These are phyloP conservation scores for Nyssa sinensis DNA, from an alignment of 148 eudicot genomes.

Conservation along the genomic window DNA sequence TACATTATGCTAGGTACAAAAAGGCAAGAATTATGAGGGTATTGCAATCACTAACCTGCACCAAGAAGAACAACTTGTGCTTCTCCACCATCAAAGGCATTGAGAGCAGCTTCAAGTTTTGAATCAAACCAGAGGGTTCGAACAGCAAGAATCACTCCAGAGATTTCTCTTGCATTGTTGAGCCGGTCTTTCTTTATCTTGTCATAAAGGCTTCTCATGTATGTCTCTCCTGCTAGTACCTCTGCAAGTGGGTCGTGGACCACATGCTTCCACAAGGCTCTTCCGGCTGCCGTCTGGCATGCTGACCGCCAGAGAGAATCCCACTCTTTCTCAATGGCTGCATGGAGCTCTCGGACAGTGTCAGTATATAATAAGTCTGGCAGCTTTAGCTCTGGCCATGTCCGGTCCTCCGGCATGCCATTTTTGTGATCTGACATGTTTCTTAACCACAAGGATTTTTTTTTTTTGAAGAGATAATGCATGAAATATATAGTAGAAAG, in stretches of 20 bases:
- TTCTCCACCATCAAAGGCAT: constrained; percentile 45
- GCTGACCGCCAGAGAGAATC: constrained; percentile 60
- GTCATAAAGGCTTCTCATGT: constrained; percentile 63
- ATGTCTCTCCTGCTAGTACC: constrained; percentile 77
- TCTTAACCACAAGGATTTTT: background rate
- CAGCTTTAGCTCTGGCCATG: constrained; percentile 65
- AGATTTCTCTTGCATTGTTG: constrained; percentile 68
- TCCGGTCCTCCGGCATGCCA: constrained; percentile 27
- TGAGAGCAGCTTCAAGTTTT: constrained; percentile 70
- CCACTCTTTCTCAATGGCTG: constrained; percentile 63
- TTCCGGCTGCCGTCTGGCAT: constrained; percentile 91
- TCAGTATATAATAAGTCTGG: constrained; percentile 45
- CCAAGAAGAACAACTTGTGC: constrained; percentile 87
- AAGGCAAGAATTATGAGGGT: background rate
- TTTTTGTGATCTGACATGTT: constrained; percentile 47
- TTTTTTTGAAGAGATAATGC: constrained; percentile 30
- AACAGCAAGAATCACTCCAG: constrained; percentile 93
- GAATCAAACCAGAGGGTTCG: constrained; percentile 90
- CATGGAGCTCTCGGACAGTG: constrained; percentile 47
- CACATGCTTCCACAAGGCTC: constrained; percentile 91
- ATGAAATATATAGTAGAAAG: constrained; percentile 26
- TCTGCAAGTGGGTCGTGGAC: constrained; percentile 74
- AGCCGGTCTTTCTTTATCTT: constrained; percentile 72
- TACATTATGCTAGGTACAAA: background rate
- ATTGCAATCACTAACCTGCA: constrained; percentile 57